phyloP scores from a whole-genome alignment of 164 flowering plant species.

The Vitis cinerea region DNA sequence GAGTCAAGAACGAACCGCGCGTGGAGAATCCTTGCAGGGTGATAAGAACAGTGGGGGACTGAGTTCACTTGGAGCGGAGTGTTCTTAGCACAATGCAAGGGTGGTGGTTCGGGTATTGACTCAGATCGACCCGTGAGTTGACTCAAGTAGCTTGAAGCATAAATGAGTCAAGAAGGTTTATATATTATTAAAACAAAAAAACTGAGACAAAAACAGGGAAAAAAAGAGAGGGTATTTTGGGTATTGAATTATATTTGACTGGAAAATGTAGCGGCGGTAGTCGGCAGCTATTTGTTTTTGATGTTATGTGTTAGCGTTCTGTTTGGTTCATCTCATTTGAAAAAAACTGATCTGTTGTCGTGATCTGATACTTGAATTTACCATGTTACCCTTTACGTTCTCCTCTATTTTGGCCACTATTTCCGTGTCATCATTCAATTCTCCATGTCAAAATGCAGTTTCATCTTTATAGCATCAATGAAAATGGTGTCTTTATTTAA shows the following conservation, averaged over 20 bases:
- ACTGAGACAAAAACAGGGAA: not conserved
- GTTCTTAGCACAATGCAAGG: constrained; percentile 49
- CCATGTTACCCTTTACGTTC: not conserved
- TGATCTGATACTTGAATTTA: not conserved
- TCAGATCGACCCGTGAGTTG: constrained; percentile 39
- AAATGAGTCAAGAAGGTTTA: not conserved
- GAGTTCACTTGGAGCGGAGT: not conserved
- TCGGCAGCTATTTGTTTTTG: not conserved
- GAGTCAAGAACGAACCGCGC: constrained; percentile 99
- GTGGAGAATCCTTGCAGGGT: constrained; percentile 47
- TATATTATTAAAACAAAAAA: not conserved
- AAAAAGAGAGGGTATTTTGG: not conserved
- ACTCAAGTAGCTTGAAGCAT: constrained; percentile 7
- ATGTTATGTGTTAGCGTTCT: not conserved
- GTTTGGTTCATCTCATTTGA: too few relatives aligned
- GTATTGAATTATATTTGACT: not conserved
- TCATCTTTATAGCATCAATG: too few relatives aligned
- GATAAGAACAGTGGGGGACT: constrained; percentile 22
- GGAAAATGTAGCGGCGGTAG: not conserved
- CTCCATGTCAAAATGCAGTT: too few relatives aligned
- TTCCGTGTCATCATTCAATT: too few relatives aligned
- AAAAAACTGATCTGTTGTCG: not conserved
- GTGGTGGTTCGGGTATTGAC: constrained; percentile 99
- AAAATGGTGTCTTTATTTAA: too few relatives aligned
- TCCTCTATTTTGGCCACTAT: too few relatives aligned